Base-by-base conservation (phyloP, 2,329 filamentous ascomycete genomes). In the Graphilbum fragrans region DNA sequence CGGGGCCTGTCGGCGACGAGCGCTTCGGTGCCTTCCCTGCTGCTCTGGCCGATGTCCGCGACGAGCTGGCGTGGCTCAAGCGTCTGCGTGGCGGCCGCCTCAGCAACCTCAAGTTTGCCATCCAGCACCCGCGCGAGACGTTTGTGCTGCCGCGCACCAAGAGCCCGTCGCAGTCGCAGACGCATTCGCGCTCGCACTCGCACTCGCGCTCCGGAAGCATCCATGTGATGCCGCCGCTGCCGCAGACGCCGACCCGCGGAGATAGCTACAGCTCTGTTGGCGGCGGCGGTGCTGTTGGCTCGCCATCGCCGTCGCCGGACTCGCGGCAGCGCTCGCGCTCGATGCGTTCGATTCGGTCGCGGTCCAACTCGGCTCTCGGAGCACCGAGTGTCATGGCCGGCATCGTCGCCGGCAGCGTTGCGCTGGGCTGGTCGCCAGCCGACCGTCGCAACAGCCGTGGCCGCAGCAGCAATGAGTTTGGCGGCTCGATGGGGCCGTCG, bases 311-410 rank as follows among this genome's bases (percentile, higher is more conserved):
- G 48, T 82, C 66, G 39, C 77, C 67, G 5, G 74, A 80, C 53
- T 69, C 75, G 42, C 66, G 82, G 38, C 73, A 68, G 42, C 74
- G 82, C 39, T 83, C 81, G 39, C 69, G 79, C 49, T 50, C 48
- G 5, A 49, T 49, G 46, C 48, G 48, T 3, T 84, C 80, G 35
- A 81, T 67, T 51, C 67, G 78, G 45, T 78, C 77, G 42, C 65
- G 78, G 43, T 75, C 72, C 33, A 80, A 80, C 58, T 86, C 82
- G 22, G 81, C 81, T 2, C 68, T 88, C 11, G 82, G 79, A 11
- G 80, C 82, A 2, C 79, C 82, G 2, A 78, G 80, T 8, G 82
- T 86, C 46, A 87, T 87, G 83, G 81, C 83, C n/a, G 84, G 84
- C 46, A 80, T 88, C 44, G 76, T 88, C 38, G 84, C 82, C 9